Evolutionary conservation across 306 rosid species (phyloP), one percentile per base, ranked within the genome.

Genomic region (Senna siamea): DNA sequence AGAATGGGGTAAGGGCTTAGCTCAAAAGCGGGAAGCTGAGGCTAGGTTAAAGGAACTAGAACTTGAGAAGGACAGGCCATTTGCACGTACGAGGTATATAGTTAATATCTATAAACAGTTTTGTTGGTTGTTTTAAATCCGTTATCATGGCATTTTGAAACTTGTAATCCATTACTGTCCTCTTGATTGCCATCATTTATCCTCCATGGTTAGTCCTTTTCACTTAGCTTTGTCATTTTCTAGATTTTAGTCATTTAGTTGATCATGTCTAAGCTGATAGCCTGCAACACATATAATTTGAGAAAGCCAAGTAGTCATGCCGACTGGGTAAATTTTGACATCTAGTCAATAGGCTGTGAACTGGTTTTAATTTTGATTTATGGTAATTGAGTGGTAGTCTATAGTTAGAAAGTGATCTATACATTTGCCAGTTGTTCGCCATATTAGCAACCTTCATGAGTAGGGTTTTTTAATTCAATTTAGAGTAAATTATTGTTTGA

Each of bases 1-100:
- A 82, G 97, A 94, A 85, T 94, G 96, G 96, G 97, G 96, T 46
- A 94, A 89, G 81, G 98, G 97, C 64, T 86, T 94, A 82, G 90
- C 98, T 77, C 98, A 88, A 85, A 94, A 89, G 88, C 85, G 95
- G 86, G 97, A 94, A 83, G 93, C 85, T 67, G 97, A 94, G 80
- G 91, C 87, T 58, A 90, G 63, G 79, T 69, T 84, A 35, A 81
- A 89, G 85, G 98, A 89, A 76, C 80, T 91, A 76, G 91, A 94
- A 84, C 83, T 74, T 26, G 97, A 94, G 89, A 94, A 89, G 82
- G 91, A 91, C 1, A 91, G 81, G 59, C 97, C 98, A 73, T 94
- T 83, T 89, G 96, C 92, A 1, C 87, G 90, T 56, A 87, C 90
- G 52, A 93, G 92, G 98, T 91, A 84, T 72, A 38, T 13, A 40